Evolutionary conservation across 108 stramenopile genomes (phyloP).

Genomic region (Tribonema minus): DNA sequence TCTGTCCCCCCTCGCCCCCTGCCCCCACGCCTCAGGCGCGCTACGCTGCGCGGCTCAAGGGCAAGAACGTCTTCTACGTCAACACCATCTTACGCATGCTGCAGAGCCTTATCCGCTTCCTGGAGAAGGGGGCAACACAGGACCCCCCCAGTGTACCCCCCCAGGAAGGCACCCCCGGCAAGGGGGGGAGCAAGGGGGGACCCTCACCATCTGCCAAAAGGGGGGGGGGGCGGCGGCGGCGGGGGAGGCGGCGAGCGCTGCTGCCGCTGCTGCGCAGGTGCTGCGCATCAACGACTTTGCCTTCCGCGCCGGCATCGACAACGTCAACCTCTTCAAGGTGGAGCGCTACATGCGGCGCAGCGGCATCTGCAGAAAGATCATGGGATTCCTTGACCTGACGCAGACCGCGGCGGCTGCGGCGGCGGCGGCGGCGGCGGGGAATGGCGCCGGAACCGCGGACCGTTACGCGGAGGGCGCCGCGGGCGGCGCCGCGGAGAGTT

Average conservation of each 20-base stretch:
- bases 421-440: slow-evolving; percentile 48
- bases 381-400: slow-evolving; percentile 38
- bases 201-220: no score
- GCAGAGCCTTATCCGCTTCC: slow-evolving; percentile 59
- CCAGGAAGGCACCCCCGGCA: no score
- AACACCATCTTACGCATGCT: slow-evolving; percentile 73
- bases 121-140: slow-evolving; percentile 7
- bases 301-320: slow-evolving; percentile 71
- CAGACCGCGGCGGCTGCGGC: neutral
- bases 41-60: slow-evolving; percentile 47
- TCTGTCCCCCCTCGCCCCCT: neutral
- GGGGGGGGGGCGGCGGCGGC: neutral
- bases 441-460: neutral
- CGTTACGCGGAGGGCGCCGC: neutral
- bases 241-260: slow-evolving; percentile 22
- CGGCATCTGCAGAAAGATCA: slow-evolving; percentile 72
- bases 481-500: neutral
- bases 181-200: no score
- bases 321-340: slow-evolving; percentile 86
- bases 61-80: slow-evolving; percentile 70
- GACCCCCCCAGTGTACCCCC: neutral
- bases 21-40: slow-evolving; percentile 7
- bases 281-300: slow-evolving; percentile 71
- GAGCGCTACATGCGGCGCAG: slow-evolving; percentile 74
- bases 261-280: slow-evolving; percentile 49